Conservation (phyloP, 2,329 filamentous ascomycete genomes). For the Calonectria pauciramosa region DNA sequence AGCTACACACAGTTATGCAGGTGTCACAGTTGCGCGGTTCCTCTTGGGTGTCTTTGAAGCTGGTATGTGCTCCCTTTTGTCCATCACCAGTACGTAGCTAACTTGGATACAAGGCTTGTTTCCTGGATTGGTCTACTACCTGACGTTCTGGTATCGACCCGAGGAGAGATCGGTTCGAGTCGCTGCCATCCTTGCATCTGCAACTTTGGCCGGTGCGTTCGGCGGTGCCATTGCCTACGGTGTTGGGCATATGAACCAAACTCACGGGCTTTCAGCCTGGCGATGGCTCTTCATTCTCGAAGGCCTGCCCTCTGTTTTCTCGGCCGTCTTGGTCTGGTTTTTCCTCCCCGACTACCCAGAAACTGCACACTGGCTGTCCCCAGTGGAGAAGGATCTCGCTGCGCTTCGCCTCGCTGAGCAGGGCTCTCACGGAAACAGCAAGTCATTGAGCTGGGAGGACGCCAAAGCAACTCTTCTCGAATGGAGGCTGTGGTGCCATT, state of each 20-base stretch:
- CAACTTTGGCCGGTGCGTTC: constrained; percentile 78
- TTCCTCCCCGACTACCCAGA: constrained; percentile 77
- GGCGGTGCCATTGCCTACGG: constrained; percentile 79
- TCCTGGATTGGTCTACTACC: constrained; percentile 45
- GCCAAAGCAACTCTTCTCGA: constrained; percentile 76
- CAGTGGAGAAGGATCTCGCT: constrained; percentile 68
- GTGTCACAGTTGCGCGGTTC: constrained; percentile 47
- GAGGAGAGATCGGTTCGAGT: constrained; percentile 76
- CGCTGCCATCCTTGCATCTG: constrained; percentile 75
- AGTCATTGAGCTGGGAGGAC: constrained; percentile 73
- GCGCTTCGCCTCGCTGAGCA: constrained; percentile 51
- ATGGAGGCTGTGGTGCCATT: constrained; percentile 75
- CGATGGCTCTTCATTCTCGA: constrained; percentile 73
- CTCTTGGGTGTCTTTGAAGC: constrained; percentile 50
- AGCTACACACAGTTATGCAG: constrained; percentile 51
- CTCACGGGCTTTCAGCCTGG: constrained; percentile 74
- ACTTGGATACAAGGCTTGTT: constrained; percentile 56
- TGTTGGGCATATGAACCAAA: constrained; percentile 76
- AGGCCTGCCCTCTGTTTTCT: constrained; percentile 74
- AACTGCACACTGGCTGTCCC: constrained; percentile 70
- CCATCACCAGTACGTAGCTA: background rate
- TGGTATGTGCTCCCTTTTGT: constrained; percentile 14
- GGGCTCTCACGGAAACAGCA: constrained; percentile 64
- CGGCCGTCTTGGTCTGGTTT: constrained; percentile 72
- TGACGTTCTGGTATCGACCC: constrained; percentile 80